Conservation (phyloP, 176 grass and related monocot species). For the Cymbopogon citratus region DNA sequence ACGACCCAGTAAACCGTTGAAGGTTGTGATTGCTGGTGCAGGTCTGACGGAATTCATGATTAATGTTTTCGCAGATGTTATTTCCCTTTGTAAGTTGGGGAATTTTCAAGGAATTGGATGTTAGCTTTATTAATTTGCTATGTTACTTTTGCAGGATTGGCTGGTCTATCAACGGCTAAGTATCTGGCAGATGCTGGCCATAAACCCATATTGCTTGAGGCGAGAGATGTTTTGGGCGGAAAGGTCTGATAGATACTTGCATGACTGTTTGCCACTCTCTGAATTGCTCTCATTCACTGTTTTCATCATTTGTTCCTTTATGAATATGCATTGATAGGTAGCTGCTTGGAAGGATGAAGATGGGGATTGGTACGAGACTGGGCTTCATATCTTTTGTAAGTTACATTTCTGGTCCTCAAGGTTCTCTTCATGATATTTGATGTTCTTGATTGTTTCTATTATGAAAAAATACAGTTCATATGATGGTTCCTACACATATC, state of each 20-base stretch:
- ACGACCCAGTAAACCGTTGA: constrained; percentile 59
- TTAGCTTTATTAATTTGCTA: constrained; percentile 10
- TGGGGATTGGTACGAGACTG: constrained; percentile 97
- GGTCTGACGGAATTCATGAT: constrained; percentile 44
- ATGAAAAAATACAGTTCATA: not conserved
- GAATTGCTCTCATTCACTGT: constrained; percentile 1
- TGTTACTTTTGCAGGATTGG: constrained; percentile 63
- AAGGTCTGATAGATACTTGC: constrained; percentile 50
- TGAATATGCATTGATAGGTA: constrained; percentile 38
- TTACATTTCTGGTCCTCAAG: not conserved
- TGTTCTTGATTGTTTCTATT: not conserved
- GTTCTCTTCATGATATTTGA: not conserved
- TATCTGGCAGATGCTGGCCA: constrained; percentile 96
- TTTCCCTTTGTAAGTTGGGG: not conserved
- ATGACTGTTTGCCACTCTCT: constrained; percentile 7
- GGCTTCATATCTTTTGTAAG: constrained; percentile 99
- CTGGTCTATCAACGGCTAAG: constrained; percentile 74
- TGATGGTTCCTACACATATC: not conserved
- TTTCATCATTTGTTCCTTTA: constrained; percentile 11
- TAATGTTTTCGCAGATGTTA: not conserved
- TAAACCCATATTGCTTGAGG: constrained; percentile 90
- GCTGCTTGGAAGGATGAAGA: constrained; percentile 98
- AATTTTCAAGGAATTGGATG: not conserved
- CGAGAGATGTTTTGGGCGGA: constrained; percentile 94
- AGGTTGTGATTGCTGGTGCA: constrained; percentile 90